Conservation (phyloP, 768 basidiomycete species). For the Scleroderma citrinum region DNA sequence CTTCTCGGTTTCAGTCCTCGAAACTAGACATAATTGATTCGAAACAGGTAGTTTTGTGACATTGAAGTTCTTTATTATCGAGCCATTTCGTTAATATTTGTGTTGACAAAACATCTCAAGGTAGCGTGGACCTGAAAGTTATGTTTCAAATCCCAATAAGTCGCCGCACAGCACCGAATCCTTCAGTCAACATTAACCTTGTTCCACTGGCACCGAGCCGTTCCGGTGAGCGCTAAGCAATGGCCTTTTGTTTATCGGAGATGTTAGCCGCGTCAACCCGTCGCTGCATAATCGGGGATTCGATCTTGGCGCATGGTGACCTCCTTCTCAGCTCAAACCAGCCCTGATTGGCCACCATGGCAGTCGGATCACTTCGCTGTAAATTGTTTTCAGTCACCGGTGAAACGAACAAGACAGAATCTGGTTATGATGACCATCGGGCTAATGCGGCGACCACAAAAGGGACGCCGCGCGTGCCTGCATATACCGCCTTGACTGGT, state of each 20-base stretch:
- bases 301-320: background rate
- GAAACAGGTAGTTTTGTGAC: too few species aligned
- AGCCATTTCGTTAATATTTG: too few species aligned
- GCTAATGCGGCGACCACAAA: background rate
- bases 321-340: constrained; percentile 1
- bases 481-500: background rate
- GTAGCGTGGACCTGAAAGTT: background rate
- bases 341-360: constrained; percentile 1
- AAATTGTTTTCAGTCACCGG: background rate
- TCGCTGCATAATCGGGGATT: background rate
- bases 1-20: too few species aligned
- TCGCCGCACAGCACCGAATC: background rate
- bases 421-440: background rate
- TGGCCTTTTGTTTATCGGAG: background rate
- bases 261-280: background rate
- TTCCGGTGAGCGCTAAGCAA: background rate
- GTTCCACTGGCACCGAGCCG: background rate
- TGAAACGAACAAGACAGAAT: background rate
- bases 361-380: background rate
- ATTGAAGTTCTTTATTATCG: too few species aligned
- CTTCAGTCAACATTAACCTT: background rate
- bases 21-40: too few species aligned
- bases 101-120: too few species aligned
- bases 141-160: background rate
- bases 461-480: background rate